A percentile compares a stretch with the other conserved stretches of the same genome.
Conservation (phyloP, 164 flowering plant genomes). For the Sedum album region DNA sequence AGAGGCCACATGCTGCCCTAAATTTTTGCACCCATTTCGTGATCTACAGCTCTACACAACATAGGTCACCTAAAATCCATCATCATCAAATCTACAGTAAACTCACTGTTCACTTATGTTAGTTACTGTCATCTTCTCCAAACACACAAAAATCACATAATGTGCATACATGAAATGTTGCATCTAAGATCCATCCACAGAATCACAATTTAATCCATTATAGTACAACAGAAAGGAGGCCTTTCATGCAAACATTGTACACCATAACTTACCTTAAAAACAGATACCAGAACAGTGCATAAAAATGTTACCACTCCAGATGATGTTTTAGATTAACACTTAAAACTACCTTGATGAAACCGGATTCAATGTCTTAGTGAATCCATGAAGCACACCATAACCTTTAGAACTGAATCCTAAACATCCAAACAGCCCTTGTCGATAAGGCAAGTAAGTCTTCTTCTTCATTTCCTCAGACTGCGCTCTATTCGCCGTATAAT, state of each 20-base stretch:
- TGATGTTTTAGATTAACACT: no score
- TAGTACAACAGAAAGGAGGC: not conserved
- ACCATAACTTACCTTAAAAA: not conserved
- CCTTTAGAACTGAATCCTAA: constrained; percentile 60
- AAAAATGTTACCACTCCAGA: not conserved
- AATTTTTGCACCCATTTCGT: not conserved
- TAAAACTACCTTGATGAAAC: constrained; percentile 52
- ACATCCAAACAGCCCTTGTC: constrained; percentile 46
- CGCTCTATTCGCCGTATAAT: constrained; percentile 48
- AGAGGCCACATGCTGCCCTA: not conserved
- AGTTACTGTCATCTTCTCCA: not conserved
- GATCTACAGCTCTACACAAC: not conserved
- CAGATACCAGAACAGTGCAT: not conserved
- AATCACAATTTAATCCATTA: not conserved
- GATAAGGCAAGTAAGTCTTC: constrained; percentile 51
- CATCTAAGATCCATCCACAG: not conserved
- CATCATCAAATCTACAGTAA: not conserved
- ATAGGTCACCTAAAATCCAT: constrained; percentile 1
- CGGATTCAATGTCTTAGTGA: constrained; percentile 49
- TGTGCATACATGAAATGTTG: not conserved
- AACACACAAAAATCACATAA: not conserved
- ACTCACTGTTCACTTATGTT: constrained; percentile 4
- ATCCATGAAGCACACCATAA: constrained; percentile 55
- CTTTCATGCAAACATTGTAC: constrained; percentile 7
- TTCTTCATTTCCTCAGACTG: constrained; percentile 58